These are phyloP conservation scores for Starmera caribaea DNA, from an alignment of 805 yeast species.

Conservation along the genomic window DNA sequence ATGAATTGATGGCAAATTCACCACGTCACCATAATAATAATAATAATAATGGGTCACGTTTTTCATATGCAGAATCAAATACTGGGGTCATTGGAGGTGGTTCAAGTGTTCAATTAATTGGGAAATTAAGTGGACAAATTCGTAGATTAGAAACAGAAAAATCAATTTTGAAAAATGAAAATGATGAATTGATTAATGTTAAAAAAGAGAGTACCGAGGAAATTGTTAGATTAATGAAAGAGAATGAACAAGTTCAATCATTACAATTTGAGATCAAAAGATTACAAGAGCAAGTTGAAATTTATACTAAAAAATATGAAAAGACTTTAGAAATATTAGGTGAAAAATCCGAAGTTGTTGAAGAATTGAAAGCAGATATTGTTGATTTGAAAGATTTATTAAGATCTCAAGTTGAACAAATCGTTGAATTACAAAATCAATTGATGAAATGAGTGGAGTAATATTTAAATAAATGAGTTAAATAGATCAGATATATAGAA, in stretches of 20 bases:
- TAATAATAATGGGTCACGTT: constrained; percentile 2
- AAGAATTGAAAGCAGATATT: constrained; percentile 83
- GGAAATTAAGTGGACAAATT: constrained; percentile 67
- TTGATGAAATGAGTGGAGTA: neutral
- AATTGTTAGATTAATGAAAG: constrained; percentile 47
- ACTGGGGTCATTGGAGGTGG: constrained; percentile 15
- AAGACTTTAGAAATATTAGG: constrained; percentile 67
- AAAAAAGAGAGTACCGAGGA: constrained; percentile 64
- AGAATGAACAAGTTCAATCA: constrained; percentile 34
- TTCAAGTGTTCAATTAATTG: constrained; percentile 50
- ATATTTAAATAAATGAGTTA: neutral
- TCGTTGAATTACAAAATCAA: constrained; percentile 52
- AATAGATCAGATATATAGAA: neutral
- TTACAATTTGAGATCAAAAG: constrained; percentile 27
- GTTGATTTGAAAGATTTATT: constrained; percentile 80
- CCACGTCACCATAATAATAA: constrained; percentile 14
- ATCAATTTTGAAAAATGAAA: constrained; percentile 52
- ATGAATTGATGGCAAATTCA: constrained; percentile 7
- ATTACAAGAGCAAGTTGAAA: constrained; percentile 24
- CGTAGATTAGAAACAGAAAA: constrained; percentile 77
- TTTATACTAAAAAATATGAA: constrained; percentile 27
- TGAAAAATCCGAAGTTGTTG: constrained; percentile 78
- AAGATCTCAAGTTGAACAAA: constrained; percentile 76
- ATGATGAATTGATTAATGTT: constrained; percentile 39
- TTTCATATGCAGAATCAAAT: constrained; percentile 3